Evolutionary conservation across 345 rosid species (phyloP), one percentile per base, ranked within the genome.

Genomic region (Garcia nutans): DNA sequence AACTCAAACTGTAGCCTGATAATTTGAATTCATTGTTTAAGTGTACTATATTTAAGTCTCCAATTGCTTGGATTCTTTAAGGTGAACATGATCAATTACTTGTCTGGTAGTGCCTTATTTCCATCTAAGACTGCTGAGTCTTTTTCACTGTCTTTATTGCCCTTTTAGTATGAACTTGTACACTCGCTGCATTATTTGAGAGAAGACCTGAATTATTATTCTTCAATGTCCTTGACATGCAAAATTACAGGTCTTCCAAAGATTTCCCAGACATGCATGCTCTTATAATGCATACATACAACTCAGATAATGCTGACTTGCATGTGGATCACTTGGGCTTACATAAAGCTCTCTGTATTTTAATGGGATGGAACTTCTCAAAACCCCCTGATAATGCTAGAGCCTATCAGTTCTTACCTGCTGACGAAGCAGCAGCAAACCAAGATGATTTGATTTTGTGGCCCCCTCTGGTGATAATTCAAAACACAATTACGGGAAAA

Each of bases 391-490:
- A 96, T 86, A 89, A 86, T 76, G 87, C 97, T 49, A 96, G 90
- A 87, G 82, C 85, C 74, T 93, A 93, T 85, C 93, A 85, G 84
- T 84, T 87, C 74, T 84, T 93, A 81, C 88, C 93, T 78, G 89
- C 89, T 76, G 89, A 86, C 80, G 89, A 87, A 84, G 97, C 92
- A 84, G 86, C 92, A 63, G 84, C 86, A 76, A 91, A 90, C 84
- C 97, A 73, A 85, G 94, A 92, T 75, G 97, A 93, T 87, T 84
- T 93, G 82, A 89, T 93, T 83, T 74, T 96, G 80, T 96, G 99
- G 99, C 99, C 99, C 47, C 99, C 99, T 42, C 72, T 83, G 84
- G 94, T 96, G 82, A 88, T 96, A 76, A 83, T 96, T 83, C 97
- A 92, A 80, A 96, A 96, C 81, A 96, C 99, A 44, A 75, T 88